Evolutionary conservation across 2,329 filamentous ascomycete genomes (phyloP).

Genomic region (Alternaria alternata): DNA sequence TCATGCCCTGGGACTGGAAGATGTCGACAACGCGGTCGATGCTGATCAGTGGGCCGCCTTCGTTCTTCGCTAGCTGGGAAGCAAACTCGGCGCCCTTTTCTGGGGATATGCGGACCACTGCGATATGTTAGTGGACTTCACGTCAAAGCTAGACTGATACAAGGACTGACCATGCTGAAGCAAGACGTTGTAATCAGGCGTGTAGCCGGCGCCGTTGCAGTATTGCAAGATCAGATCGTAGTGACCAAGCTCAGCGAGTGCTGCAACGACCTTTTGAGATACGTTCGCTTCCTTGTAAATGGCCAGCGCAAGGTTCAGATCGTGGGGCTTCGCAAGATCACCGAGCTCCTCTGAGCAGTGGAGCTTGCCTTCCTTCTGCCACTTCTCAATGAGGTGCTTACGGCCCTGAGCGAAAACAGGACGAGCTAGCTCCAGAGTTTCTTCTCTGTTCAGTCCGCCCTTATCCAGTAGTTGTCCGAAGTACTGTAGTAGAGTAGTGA

Average conservation of each 20-base stretch:
- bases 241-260: conserved; percentile 92
- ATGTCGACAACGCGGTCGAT: conserved; percentile 95
- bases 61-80: conserved; percentile 87
- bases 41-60: conserved; percentile 86
- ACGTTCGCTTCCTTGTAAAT: conserved; percentile 93
- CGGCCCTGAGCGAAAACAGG: conserved; percentile 93
- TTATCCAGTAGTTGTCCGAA: conserved; percentile 98
- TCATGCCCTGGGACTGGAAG: conserved; percentile 97
- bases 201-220: conserved; percentile 82
- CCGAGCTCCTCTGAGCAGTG: conserved; percentile 96
- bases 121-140: too few relatives aligned
- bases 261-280: conserved; percentile 92
- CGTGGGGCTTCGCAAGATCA: conserved; percentile 89
- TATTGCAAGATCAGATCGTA: conserved; percentile 98
- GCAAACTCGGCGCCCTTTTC: conserved; percentile 91
- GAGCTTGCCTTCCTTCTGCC: conserved; percentile 95
- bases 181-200: conserved; percentile 92
- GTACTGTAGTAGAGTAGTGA: conserved; percentile 95
- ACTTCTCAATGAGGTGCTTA: conserved; percentile 96
- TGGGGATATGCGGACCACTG: too few relatives aligned
- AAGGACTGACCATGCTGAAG: conserved; percentile 74
- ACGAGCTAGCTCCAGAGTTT: conserved; percentile 91
- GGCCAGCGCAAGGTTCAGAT: conserved; percentile 83
- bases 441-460: conserved; percentile 88
- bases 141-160: too few relatives aligned